Conservation (phyloP, 2,329 filamentous ascomycete species). For the Diaporthe ilicicola region DNA sequence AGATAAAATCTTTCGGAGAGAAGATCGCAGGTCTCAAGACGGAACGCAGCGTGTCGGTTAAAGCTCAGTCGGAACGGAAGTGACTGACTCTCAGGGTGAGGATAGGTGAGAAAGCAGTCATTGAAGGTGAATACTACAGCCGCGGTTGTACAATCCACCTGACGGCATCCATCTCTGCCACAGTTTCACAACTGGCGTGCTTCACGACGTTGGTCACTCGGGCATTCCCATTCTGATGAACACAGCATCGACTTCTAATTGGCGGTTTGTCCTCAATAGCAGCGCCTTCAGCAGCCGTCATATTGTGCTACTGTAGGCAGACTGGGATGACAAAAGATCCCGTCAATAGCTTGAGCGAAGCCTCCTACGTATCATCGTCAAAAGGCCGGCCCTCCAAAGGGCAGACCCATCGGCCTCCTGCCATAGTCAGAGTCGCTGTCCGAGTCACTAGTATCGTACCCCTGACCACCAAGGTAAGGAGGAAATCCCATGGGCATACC, state of each 20-base stretch:
- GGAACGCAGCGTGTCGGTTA: background rate
- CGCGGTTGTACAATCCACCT: too few species aligned
- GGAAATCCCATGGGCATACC: background rate
- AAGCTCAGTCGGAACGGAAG: background rate
- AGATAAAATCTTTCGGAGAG: background rate
- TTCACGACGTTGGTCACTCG: too few species aligned
- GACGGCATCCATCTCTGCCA: background rate
- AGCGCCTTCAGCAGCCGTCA: too few species aligned
- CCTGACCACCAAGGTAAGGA: slow-evolving; percentile 8
- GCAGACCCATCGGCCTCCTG: slow-evolving; percentile 7
- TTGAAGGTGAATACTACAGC: too few species aligned
- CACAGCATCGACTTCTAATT: background rate
- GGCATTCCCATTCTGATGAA: too few species aligned
- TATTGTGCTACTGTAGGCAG: background rate
- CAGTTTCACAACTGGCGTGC: too few species aligned
- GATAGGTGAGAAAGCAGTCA: background rate
- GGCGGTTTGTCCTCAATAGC: background rate
- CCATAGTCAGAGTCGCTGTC: slow-evolving; percentile 12
- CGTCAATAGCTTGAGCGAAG: background rate
- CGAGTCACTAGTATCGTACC: slow-evolving; percentile 22
- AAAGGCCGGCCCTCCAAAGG: slow-evolving; percentile 11
- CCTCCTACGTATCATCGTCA: background rate
- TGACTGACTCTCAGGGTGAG: too few species aligned
- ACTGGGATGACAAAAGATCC: background rate
- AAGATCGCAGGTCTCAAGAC: background rate